phyloP scores from a whole-genome alignment of 352 stramenopile species.

The Phytopythium sindhum region DNA sequence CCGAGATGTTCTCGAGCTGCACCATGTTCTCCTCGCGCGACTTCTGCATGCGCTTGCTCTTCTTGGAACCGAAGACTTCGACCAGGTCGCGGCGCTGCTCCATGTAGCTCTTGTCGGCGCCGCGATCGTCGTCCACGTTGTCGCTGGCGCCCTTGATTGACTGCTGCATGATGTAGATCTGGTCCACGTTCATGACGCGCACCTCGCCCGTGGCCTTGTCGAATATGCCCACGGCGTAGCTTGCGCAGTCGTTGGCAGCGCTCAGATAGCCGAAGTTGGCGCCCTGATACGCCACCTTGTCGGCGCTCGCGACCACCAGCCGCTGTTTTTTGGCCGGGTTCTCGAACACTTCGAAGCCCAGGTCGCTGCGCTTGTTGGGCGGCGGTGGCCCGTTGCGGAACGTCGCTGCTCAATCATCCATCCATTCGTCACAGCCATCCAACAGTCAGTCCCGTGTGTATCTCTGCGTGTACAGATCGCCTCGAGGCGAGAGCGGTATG shows the following conservation, averaged over 20 bases:
- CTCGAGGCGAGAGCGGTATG: neutral
- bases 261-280: slow-evolving; percentile 85
- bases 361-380: slow-evolving; percentile 44
- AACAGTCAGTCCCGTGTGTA: neutral
- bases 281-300: slow-evolving; percentile 81
- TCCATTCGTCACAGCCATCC: neutral
- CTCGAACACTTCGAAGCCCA: slow-evolving; percentile 81
- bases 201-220: slow-evolving; percentile 75
- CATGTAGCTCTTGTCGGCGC: slow-evolving; percentile 56
- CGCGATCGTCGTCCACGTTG: slow-evolving; percentile 64
- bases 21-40: slow-evolving; percentile 83
- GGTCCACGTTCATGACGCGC: slow-evolving; percentile 70
- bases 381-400: slow-evolving; percentile 80
- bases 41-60: slow-evolving; percentile 83
- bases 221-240: slow-evolving; percentile 73
- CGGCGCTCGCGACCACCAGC: slow-evolving; percentile 67
- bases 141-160: slow-evolving; percentile 65
- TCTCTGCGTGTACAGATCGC: neutral
- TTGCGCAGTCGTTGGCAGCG: slow-evolving; percentile 62
- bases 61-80: slow-evolving; percentile 79
- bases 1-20: slow-evolving; percentile 70
- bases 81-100: slow-evolving; percentile 73
- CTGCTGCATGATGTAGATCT: slow-evolving; percentile 88
- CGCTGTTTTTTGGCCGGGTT: slow-evolving; percentile 78
- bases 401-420: slow-evolving; percentile 34